phyloP scores from a whole-genome alignment of 139 green algal genomes.

The Tetradesmus lagerheimii region DNA sequence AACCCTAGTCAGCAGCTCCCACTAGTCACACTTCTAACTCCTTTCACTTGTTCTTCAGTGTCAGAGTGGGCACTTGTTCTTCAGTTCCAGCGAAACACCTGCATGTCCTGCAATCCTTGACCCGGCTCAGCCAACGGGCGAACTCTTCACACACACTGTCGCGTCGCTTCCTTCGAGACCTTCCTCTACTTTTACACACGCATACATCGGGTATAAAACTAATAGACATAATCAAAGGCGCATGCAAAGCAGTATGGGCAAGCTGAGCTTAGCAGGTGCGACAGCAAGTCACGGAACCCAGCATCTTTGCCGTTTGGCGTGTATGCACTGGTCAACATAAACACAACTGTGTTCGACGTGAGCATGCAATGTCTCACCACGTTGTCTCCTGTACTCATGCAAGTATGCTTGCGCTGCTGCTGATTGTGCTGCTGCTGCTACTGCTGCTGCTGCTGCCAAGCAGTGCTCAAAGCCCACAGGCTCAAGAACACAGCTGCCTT shows the following conservation, averaged over 20 bases:
- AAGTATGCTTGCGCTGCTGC: neutral
- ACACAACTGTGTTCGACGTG: neutral
- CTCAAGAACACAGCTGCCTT: constrained; percentile 19
- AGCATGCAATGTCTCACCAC: neutral
- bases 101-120: no score
- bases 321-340: neutral
- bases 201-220: no score
- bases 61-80: no score
- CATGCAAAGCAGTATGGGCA: neutral
- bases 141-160: no score
- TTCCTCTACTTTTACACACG: neutral
- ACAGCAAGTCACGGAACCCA: neutral
- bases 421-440: neutral
- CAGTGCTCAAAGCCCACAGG: constrained; percentile 40
- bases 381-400: neutral
- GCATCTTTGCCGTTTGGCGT: neutral
- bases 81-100: no score
- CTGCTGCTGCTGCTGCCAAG: neutral
- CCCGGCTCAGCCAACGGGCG: no score
- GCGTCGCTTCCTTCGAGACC: no score
- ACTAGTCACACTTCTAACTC: neutral
- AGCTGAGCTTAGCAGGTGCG: neutral
- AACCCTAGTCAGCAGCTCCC: neutral
- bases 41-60: no score
- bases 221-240: no score